Percentiles rank a stretch among this genome's conserved stretches.
These are phyloP conservation scores for Starmera amethionina DNA, from an alignment of 805 yeast species.

Conservation along the genomic window DNA sequence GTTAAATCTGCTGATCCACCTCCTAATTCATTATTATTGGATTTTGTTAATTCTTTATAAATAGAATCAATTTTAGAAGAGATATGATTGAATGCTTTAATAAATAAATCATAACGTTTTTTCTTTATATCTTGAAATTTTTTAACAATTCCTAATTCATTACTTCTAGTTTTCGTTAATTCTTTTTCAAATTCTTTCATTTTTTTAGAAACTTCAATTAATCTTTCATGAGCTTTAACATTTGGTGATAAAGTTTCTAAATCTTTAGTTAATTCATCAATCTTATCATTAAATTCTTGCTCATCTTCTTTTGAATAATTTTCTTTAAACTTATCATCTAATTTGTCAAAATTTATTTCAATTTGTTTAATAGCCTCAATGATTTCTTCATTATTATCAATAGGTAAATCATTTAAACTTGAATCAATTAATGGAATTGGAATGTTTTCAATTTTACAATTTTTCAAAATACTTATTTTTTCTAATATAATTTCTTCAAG, in stretches of 20 bases:
- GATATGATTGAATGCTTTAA: constrained; percentile 68
- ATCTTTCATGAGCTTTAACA: constrained; percentile 67
- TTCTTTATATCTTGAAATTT: constrained; percentile 51
- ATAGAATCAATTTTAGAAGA: constrained; percentile 61
- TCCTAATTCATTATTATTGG: constrained; percentile 47
- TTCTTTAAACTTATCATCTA: constrained; percentile 35
- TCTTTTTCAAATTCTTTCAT: constrained; percentile 55
- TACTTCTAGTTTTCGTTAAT: constrained; percentile 47
- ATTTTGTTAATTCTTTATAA: constrained; percentile 77
- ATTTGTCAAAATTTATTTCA: constrained; percentile 42
- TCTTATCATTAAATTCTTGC: constrained; percentile 27
- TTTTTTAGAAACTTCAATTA: constrained; percentile 55
- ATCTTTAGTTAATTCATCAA: constrained; percentile 25
- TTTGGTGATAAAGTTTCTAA: constrained; percentile 56
- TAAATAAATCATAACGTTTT: constrained; percentile 53
- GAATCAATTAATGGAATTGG: constrained; percentile 56
- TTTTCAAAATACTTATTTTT: constrained; percentile 48
- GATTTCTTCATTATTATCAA: constrained; percentile 37
- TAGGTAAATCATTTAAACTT: constrained; percentile 47
- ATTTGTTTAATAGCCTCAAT: constrained; percentile 34
- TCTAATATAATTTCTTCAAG: constrained; percentile 45
- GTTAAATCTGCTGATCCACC: constrained; percentile 94
- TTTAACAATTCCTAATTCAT: constrained; percentile 43
- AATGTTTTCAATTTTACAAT: constrained; percentile 66
- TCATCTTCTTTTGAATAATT: constrained; percentile 19